These are phyloP conservation scores for Pseudopithomyces maydicus DNA, from an alignment of 2,329 filamentous ascomycete genomes.

Conservation along the genomic window DNA sequence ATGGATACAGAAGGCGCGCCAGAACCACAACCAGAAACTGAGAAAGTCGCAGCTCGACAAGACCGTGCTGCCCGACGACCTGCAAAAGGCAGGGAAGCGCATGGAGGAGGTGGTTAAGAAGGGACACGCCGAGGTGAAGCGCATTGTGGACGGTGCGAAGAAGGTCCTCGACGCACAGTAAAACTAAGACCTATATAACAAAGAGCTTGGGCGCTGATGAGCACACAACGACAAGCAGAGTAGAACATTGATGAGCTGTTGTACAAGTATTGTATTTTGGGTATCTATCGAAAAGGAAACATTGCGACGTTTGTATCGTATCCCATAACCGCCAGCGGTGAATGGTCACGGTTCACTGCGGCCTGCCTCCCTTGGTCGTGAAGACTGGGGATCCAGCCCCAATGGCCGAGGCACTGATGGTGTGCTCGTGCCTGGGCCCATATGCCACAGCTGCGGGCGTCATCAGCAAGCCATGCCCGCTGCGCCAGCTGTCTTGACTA, in stretches of 20 bases:
- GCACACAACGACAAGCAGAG: not conserved
- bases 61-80: slow-evolving; percentile 53
- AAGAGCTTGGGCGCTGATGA: not conserved
- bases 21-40: slow-evolving; percentile 56
- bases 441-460: slow-evolving; percentile 22
- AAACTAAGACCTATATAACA: not conserved
- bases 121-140: slow-evolving; percentile 54
- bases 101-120: slow-evolving; percentile 60
- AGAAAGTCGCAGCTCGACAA: slow-evolving; percentile 50
- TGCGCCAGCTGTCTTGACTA: slow-evolving; percentile 26
- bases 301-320: not conserved
- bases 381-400: not conserved
- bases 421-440: slow-evolving; percentile 9
- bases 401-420: not conserved
- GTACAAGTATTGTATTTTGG: not conserved
- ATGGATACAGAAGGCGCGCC: slow-evolving; percentile 50
- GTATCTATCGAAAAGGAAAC: not conserved
- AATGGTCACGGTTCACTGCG: not conserved
- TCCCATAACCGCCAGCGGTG: not conserved
- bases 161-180: slow-evolving; percentile 50
- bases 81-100: slow-evolving; percentile 53
- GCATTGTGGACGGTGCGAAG: slow-evolving; percentile 54
- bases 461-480: slow-evolving; percentile 21
- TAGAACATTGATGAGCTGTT: not conserved
- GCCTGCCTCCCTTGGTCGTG: not conserved